Percentiles rank a stretch among this genome's conserved stretches.
These are phyloP conservation scores for Scheffersomyces parashehatae DNA, from an alignment of 1,139 yeast species.

Conservation along the genomic window DNA sequence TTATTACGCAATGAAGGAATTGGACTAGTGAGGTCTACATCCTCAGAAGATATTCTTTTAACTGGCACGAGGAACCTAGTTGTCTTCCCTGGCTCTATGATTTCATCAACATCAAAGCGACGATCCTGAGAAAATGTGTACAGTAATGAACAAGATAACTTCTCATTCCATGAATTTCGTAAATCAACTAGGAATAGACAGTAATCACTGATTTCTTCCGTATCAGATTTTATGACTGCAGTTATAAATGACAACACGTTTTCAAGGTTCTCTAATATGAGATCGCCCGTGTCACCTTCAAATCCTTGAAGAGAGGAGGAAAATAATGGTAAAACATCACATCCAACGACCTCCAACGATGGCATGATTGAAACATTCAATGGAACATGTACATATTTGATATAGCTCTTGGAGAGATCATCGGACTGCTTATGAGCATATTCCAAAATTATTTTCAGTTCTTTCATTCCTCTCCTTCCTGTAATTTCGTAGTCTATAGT, in stretches of 20 bases:
- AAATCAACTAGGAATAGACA: constrained; percentile 68
- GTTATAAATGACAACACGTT: constrained; percentile 21
- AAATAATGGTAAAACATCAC: constrained; percentile 63
- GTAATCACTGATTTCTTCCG: constrained; percentile 45
- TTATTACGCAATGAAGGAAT: constrained; percentile 78
- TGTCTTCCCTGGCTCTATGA: constrained; percentile 51
- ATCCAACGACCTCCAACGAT: constrained; percentile 71
- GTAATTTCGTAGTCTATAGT: constrained; percentile 57
- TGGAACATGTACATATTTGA: constrained; percentile 63
- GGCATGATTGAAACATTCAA: constrained; percentile 67
- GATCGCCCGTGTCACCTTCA: constrained; percentile 16
- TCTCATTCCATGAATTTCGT: constrained; percentile 67
- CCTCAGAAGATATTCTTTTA: constrained; percentile 48
- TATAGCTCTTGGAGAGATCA: constrained; percentile 34
- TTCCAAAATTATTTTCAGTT: constrained; percentile 65
- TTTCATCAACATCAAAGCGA: constrained; percentile 22
- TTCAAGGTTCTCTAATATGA: constrained; percentile 18
- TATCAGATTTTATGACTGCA: constrained; percentile 13
- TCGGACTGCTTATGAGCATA: constrained; percentile 51
- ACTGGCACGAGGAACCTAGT: constrained; percentile 71
- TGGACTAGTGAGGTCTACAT: constrained; percentile 45
- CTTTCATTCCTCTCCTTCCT: constrained; percentile 75
- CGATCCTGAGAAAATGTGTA: constrained; percentile 16
- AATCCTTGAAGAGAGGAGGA: constrained; percentile 25
- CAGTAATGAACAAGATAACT: constrained; percentile 22